A percentile compares a stretch with the other conserved stretches of the same genome.
phyloP scores from a whole-genome alignment of 805 yeast genomes.

The Vanderwaltozyma polyspora region DNA sequence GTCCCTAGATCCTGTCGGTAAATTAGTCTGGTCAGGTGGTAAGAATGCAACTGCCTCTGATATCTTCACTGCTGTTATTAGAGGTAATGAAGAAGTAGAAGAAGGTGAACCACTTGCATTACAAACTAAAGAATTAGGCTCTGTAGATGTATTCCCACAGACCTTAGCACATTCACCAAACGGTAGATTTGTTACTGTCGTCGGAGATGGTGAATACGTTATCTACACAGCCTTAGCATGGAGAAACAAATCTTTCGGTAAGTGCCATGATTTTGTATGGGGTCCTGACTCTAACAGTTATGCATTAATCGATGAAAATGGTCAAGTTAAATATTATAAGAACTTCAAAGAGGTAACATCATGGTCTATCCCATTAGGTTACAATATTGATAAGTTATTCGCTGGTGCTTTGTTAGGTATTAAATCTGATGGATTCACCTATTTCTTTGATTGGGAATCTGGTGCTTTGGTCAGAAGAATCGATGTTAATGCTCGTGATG shows the following conservation, averaged over 20 bases:
- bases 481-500: conserved; percentile 71
- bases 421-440: conserved; percentile 71
- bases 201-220: conserved; percentile 96
- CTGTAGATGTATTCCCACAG: conserved; percentile 86
- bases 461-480: conserved; percentile 78
- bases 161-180: conserved; percentile 86
- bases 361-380: conserved; percentile 52
- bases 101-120: conserved; percentile 76
- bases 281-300: conserved; percentile 79
- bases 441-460: conserved; percentile 89
- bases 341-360: conserved; percentile 73
- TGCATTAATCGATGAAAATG: conserved; percentile 66
- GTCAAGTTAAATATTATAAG: conserved; percentile 59
- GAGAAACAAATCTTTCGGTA: conserved; percentile 91
- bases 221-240: conserved; percentile 95
- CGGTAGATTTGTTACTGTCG: conserved; percentile 92
- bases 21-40: conserved; percentile 66
- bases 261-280: conserved; percentile 89
- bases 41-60: conserved; percentile 61
- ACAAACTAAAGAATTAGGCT: conserved; percentile 84
- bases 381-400: conserved; percentile 67
- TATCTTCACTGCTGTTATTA: conserved; percentile 72
- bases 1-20: conserved; percentile 89
- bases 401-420: conserved; percentile 86
- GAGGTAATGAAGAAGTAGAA: conserved; percentile 51